Conservation (phyloP, 2,329 filamentous ascomycete species). For the Penicillium crustosum region DNA sequence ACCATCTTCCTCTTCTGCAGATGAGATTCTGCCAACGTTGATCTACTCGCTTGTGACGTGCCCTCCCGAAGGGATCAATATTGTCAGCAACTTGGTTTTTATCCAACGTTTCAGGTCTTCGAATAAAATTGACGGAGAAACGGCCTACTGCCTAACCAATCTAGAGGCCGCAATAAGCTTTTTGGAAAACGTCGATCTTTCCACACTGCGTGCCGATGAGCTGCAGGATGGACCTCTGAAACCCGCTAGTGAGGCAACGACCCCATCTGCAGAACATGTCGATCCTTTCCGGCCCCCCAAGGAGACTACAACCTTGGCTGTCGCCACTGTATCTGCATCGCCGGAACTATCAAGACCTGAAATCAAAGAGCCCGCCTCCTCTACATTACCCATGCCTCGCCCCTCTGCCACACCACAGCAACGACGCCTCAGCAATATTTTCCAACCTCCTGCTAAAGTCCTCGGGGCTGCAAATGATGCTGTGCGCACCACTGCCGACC, state of each 20-base stretch:
- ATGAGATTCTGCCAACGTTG: conserved; percentile 94
- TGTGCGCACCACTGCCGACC: conserved; percentile 83
- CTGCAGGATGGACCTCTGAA: conserved; percentile 66
- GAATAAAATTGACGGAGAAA: conserved; percentile 84
- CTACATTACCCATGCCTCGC: conserved; percentile 35
- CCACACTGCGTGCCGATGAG: conserved; percentile 81
- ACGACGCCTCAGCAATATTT: conserved; percentile 77
- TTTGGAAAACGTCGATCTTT: conserved; percentile 89
- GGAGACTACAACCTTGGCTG: conserved; percentile 28
- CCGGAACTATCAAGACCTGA: conserved; percentile 32
- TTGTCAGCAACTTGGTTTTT: conserved; percentile 92
- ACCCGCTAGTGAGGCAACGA: conserved; percentile 38
- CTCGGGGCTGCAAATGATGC: conserved; percentile 81
- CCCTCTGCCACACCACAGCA: conserved; percentile 56
- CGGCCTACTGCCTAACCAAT: conserved; percentile 94
- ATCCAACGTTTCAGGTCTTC: conserved; percentile 88
- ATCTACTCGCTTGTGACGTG: conserved; percentile 95
- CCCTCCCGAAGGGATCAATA: conserved; percentile 78
- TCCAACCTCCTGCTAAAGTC: conserved; percentile 79
- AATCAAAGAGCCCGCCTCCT: conserved; percentile 32
- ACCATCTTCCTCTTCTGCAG: conserved; percentile 79
- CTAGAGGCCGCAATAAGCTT: conserved; percentile 94
- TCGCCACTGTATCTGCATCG: conserved; percentile 31
- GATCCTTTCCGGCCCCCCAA: conserved; percentile 28
- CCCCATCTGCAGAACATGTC: conserved; percentile 25